Base-by-base conservation (phyloP, 148 eudicot species). In the Rhododendron vialii region DNA sequence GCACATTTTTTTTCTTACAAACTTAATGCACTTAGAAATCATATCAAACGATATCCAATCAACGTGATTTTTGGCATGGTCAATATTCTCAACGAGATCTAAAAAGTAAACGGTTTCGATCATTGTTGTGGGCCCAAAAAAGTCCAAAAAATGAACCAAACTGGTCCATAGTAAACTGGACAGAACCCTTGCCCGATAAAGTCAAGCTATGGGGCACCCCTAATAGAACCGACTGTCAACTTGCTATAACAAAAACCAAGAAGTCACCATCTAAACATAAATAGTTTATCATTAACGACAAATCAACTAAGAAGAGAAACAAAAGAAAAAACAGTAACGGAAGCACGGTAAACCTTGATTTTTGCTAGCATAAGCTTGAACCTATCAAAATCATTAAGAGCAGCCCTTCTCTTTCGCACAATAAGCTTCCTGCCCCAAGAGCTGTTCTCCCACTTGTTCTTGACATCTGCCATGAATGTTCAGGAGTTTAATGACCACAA, bases 361-460 rank as follows among this genome's bases (percentile, higher is more conserved):
- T 92, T 92, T 14, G 94, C 93, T 67, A 90, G 77, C 93, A 92
- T 92, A 28, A 92, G 77, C 90, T 92, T 92, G 88, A 92, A 92
- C 86, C 93, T 87, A 55, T 92, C 94, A 84, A 92, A 92, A 82
- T 92, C 94, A 74, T 92, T 92, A 2, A 92, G 90, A 0, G 94
- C 65, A 9, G 93, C 92, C 84, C 94, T 92, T 84, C 87, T 91
- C 90, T 91, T 88, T 87, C 89, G 92, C 57, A 92, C 94, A 82
- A 91, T 90, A 61, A 92, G 89, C 87, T 92, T 92, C 89, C 89
- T 89, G 5, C 94, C 94, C 94, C 94, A 92, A 1, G 94, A 92
- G 38, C 92, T 90, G 74, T 81, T 92, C 80, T 92, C 94, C 94
- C 94, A 92, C 67, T 91, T 92, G 86, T 86, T 90, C 89, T 92